Base-by-base conservation (phyloP, 805 yeast genomes). In the Starmerella potacharoeniae region DNA sequence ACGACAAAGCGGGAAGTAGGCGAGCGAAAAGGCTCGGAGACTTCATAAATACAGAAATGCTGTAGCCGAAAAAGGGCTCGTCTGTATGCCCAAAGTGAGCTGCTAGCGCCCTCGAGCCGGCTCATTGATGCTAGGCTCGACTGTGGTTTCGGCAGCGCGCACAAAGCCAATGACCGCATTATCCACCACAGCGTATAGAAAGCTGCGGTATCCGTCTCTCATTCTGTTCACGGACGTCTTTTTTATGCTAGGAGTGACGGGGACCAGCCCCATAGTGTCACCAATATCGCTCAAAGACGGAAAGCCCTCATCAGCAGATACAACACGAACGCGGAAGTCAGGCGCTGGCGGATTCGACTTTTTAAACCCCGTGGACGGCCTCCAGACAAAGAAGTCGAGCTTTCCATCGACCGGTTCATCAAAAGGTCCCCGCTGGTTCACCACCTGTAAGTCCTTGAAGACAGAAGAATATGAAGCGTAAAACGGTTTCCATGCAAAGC, bases 321-420 rank as follows among this genome's bases (percentile, higher is more conserved):
- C 74, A 0, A 87, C 79, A 2, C 78, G 74, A 1, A 91, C 69
- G 61, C 83, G 87, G 65, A 78, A 90, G 66, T 90, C 90, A 1
- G 96, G 95, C n/a, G 52, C 59, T 0, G 68, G 68, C 0, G 95
- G 95, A 28, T 65, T 62, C 36, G 79, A 81, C 62, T 88, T 88
- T 56, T 81, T 82, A 71, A 85, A 90, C 3, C 72, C 69, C 0
- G 85, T 62, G 5, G 64, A 56, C 0, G 97, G 97, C 66, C 86
- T 88, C 96, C 96, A 90, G 3, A 86, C 85, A 62, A 84, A 75
- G 62, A 74, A 89, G 0, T 78, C 71, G 3, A 84, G 69, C n/a
- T 14, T n/a, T 28, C 33, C 33, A 7, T 52, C 53, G 11, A 54
- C 52, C 0, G 60, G 58, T 49, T 39, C 46, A 1, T 8, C 52